These are phyloP conservation scores for Escovopsis weberi DNA, from an alignment of 2,329 filamentous ascomycete species.

Conservation along the genomic window DNA sequence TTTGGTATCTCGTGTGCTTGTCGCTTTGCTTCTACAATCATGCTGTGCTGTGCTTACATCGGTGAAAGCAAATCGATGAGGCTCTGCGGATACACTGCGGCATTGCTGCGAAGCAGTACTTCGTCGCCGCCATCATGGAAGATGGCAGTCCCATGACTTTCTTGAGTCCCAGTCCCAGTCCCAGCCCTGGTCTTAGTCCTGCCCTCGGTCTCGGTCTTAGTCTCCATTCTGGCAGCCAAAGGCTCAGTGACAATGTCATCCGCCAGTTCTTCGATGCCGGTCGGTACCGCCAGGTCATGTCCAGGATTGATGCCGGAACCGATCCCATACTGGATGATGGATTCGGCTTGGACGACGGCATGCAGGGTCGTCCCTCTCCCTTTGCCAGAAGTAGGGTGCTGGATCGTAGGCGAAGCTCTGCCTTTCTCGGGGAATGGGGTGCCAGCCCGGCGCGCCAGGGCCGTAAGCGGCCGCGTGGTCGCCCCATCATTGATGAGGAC, in stretches of 20 bases:
- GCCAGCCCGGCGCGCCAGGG: conserved; percentile 15
- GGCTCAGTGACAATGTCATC: conserved; percentile 23
- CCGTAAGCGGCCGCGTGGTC: conserved; percentile 18
- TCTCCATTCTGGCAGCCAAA: too few relatives aligned
- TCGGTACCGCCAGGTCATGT: conserved; percentile 25
- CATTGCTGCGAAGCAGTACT: conserved; percentile 36
- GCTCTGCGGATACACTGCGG: conserved; percentile 37
- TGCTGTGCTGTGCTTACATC: too few relatives aligned
- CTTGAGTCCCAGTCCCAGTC: conserved; percentile 31
- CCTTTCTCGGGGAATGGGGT: conserved; percentile 18
- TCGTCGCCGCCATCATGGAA: conserved; percentile 35
- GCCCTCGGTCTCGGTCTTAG: too few relatives aligned
- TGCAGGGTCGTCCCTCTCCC: conserved; percentile 12
- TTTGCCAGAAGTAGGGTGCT: conserved; percentile 13
- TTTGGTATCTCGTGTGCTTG: too few relatives aligned
- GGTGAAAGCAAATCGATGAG: conserved; percentile 31
- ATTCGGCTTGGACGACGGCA: conserved; percentile 13
- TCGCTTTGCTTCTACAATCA: too few relatives aligned
- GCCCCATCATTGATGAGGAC: conserved; percentile 28
- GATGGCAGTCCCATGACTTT: conserved; percentile 32
- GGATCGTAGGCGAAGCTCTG: conserved; percentile 19
- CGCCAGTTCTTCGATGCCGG: conserved; percentile 32
- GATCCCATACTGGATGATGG: conserved; percentile 20
- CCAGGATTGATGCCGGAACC: conserved; percentile 21
- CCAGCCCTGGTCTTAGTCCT: too few relatives aligned